phyloP scores from a whole-genome alignment of 73 alveolate species.

The Paramecium bursaria region DNA sequence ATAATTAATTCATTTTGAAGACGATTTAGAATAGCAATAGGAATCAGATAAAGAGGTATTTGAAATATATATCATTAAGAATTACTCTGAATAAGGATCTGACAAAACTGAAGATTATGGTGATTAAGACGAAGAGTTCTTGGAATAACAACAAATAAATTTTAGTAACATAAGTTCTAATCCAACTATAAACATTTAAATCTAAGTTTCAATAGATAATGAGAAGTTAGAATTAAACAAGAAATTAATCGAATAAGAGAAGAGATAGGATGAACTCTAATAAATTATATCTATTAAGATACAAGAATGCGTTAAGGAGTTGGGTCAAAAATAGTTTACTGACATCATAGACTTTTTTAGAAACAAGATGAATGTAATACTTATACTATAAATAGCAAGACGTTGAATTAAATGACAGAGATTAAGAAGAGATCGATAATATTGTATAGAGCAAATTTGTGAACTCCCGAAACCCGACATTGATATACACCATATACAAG shows the following conservation, averaged over 20 bases:
- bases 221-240: conserved; percentile 37
- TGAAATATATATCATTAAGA: neutral
- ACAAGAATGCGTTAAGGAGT: conserved; percentile 51
- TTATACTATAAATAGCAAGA: neutral
- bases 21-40: neutral
- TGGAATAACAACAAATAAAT: neutral
- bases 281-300: conserved; percentile 10
- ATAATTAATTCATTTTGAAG: neutral
- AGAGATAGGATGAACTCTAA: conserved; percentile 58
- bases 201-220: conserved; percentile 2
- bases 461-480: conserved; percentile 35
- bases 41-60: conserved; percentile 55
- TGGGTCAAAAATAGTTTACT: conserved; percentile 54
- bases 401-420: conserved; percentile 61
- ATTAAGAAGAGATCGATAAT: conserved; percentile 66
- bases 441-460: conserved; percentile 40
- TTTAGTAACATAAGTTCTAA: neutral
- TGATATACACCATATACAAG: conserved; percentile 54
- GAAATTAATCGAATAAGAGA: conserved; percentile 13
- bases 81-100: conserved; percentile 37
- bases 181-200: neutral
- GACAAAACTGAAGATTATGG: conserved; percentile 34
- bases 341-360: conserved; percentile 56
- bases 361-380: conserved; percentile 63
- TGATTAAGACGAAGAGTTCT: conserved; percentile 31